Conservation (phyloP, 2,329 filamentous ascomycete species). For the Raffaelea arxii region DNA sequence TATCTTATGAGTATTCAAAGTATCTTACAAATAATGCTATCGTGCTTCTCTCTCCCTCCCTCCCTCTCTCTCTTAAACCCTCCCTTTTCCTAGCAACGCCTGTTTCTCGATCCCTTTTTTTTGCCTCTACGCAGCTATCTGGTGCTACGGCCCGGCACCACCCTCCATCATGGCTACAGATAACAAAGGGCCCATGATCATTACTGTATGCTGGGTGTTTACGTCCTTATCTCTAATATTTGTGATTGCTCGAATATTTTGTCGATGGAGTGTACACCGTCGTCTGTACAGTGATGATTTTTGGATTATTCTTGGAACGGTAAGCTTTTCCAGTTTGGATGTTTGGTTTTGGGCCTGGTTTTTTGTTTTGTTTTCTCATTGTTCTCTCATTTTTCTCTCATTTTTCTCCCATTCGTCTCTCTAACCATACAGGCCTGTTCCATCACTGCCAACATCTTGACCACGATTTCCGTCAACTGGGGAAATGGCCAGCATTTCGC, state of each 20-base stretch:
- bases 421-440: neutral
- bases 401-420: neutral
- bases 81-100: too few relatives aligned
- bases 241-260: neutral
- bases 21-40: too few relatives aligned
- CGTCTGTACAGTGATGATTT: neutral
- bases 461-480: conserved; percentile 1
- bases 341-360: too few relatives aligned
- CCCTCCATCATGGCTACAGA: too few relatives aligned
- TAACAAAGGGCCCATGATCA: neutral
- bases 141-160: too few relatives aligned
- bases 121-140: neutral
- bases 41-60: too few relatives aligned
- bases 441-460: neutral
- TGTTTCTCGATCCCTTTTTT: neutral
- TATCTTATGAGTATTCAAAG: too few relatives aligned
- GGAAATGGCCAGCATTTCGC: conserved; percentile 1
- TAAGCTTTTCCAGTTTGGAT: too few relatives aligned
- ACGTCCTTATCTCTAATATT: neutral
- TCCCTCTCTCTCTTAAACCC: too few relatives aligned
- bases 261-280: neutral
- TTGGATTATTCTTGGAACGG: neutral
- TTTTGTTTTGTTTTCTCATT: neutral
- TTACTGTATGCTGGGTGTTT: conserved; percentile 1
- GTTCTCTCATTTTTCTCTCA: neutral